Evolutionary conservation across 108 stramenopile species (phyloP), one percentile per base, ranked within the genome.

Genomic region (Cyclotella choctawhatcheeana): DNA sequence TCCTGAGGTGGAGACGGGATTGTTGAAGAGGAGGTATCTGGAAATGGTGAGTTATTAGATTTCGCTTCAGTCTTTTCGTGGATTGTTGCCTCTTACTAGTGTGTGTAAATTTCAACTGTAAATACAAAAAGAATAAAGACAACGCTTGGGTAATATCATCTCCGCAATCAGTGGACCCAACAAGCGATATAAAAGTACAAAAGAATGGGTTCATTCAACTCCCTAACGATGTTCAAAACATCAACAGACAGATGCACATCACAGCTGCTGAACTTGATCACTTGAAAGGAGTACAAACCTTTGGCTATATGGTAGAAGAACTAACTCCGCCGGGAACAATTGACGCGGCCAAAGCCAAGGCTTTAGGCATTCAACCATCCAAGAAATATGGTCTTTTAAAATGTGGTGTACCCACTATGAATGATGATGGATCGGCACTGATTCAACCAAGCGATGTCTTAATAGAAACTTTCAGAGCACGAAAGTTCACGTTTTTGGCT

Each of bases 301-400:
- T 94, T 83, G 93, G 93, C 18, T 94, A 85, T 71, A 79, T 82
- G 1, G 72, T 94, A 12, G 67, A 88, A 73, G 93, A 94, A 73
- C 86, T 74, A 34, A 77, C 86, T 55, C 89, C 89, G 12, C 82
- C 76, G 5, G 67, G 76, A 22, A 89, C 72, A 21, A 84, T 94
- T 53, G 91, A 92, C 54, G 62, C 72, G 10, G 79, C 80, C 3
- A 89, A 89, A 45, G 91, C 93, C 24, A 75, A 48, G 22, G 77
- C 69, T 16, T 52, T 89, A 52, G 93, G 93, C 4, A 56, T 94
- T 3, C 61, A 65, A 31, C 87, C 87, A 5, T 67, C 86, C 21
- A 72, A 59, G 14, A 94, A 92, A 62, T 94, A 89, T 65, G 66
- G 83, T 34, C 13, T 82, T 6, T 73, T 94, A 35, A 92, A 94